Conservation (phyloP, 768 basidiomycete genomes). For the Lactifluus volemus region DNA sequence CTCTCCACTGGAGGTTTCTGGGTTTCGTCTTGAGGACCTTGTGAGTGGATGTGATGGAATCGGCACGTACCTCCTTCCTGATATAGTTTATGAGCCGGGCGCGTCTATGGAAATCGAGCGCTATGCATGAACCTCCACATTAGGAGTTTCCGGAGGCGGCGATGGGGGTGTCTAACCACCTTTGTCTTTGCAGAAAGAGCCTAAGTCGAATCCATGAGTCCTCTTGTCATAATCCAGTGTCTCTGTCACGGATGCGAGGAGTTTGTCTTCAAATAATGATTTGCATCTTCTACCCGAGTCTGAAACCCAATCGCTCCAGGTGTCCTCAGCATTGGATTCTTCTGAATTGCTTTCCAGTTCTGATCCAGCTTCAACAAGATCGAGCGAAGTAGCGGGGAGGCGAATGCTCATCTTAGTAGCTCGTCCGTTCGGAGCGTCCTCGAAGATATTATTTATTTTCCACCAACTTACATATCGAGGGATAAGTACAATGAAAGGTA, state of each 20-base stretch:
- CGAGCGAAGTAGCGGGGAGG: slow-evolving; percentile 8
- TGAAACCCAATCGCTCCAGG: slow-evolving; percentile 75
- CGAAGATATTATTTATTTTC: background rate
- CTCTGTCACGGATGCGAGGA: slow-evolving; percentile 50
- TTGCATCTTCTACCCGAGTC: slow-evolving; percentile 50
- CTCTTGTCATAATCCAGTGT: slow-evolving; percentile 53
- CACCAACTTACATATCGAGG: background rate
- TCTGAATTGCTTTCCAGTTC: background rate
- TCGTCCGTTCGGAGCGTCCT: background rate
- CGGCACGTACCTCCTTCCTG: slow-evolving; percentile 50
- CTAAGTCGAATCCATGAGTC: slow-evolving; percentile 55
- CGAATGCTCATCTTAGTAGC: slow-evolving; percentile 7
- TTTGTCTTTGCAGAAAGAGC: slow-evolving; percentile 39
- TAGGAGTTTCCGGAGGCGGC: background rate
- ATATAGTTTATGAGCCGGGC: slow-evolving; percentile 85
- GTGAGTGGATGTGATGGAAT: background rate
- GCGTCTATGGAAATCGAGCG: slow-evolving; percentile 68
- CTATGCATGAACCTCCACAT: slow-evolving; percentile 30
- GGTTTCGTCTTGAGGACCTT: background rate
- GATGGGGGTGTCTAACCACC: slow-evolving; percentile 33
- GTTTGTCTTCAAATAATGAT: slow-evolving; percentile 68
- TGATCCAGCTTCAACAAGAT: background rate
- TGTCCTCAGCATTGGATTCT: slow-evolving; percentile 41
- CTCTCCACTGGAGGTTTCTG: slow-evolving; percentile 39
- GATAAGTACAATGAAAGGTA: background rate